Percentiles rank a stretch among this genome's conserved stretches.
These are phyloP conservation scores for Yarrowia osloensis DNA, from an alignment of 805 yeast species.

Conservation along the genomic window DNA sequence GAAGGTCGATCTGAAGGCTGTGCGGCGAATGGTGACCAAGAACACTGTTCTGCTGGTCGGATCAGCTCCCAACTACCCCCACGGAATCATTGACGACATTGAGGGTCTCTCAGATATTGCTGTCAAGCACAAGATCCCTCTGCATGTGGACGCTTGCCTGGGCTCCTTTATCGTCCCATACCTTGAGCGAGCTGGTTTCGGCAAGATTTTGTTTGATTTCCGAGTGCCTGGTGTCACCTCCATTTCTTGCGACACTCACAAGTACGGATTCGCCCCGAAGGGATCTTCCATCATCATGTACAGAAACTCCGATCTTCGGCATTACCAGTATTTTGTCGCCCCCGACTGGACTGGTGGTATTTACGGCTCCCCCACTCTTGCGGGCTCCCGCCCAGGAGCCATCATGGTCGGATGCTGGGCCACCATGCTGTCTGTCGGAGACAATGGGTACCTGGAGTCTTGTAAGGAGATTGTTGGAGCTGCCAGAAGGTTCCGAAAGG, in stretches of 20 bases:
- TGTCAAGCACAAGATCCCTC: constrained; percentile 66
- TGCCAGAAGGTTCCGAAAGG: constrained; percentile 57
- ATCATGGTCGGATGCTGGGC: constrained; percentile 99
- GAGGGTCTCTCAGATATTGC: constrained; percentile 68
- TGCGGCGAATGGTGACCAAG: constrained; percentile 63
- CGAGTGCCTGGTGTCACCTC: constrained; percentile 89
- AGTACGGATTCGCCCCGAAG: constrained; percentile 97
- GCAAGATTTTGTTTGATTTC: constrained; percentile 71
- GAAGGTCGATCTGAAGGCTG: constrained; percentile 65
- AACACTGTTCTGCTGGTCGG: constrained; percentile 87
- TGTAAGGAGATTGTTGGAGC: constrained; percentile 68
- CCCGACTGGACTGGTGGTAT: constrained; percentile 93
- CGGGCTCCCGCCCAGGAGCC: constrained; percentile 97
- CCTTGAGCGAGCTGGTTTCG: constrained; percentile 62
- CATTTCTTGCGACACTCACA: constrained; percentile 98
- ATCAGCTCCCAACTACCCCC: constrained; percentile 97
- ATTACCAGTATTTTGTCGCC: constrained; percentile 79
- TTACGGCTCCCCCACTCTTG: constrained; percentile 94
- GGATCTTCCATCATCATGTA: constrained; percentile 94
- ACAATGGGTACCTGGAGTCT: constrained; percentile 71
- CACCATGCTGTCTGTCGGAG: constrained; percentile 78
- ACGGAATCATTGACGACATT: constrained; percentile 92
- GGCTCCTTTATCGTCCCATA: constrained; percentile 91
- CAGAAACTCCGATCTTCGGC: constrained; percentile 64
- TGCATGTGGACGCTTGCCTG: constrained; percentile 94